Evolutionary conservation across 768 basidiomycete species (phyloP).

Genomic region (Agaricus subrufescens): DNA sequence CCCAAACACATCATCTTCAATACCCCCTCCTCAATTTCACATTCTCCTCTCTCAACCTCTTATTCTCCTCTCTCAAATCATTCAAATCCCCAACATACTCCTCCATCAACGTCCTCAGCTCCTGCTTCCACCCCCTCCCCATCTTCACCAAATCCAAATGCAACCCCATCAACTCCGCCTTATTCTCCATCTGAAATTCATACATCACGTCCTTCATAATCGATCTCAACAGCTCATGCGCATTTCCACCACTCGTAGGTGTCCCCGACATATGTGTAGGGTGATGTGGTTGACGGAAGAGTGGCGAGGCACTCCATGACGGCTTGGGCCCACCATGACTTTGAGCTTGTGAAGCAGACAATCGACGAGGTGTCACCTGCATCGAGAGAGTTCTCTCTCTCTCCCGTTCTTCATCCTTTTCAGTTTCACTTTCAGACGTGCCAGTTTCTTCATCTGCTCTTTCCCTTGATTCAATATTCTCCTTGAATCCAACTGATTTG

Average conservation of each 20-base stretch:
- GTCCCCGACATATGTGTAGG: background rate
- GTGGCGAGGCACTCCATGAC: conserved; percentile 37
- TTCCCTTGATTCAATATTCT: conserved; percentile 21
- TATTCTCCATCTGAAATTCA: conserved; percentile 66
- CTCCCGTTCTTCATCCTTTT: conserved; percentile 21
- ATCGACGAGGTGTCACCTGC: conserved; percentile 56
- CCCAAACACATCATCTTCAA: conserved; percentile 3
- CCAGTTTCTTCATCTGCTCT: background rate
- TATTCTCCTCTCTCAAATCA: conserved; percentile 64
- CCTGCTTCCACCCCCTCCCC: conserved; percentile 64
- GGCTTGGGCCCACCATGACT: conserved; percentile 19
- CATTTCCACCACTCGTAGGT: conserved; percentile 20
- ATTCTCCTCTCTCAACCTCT: conserved; percentile 61
- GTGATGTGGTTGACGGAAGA: conserved; percentile 18
- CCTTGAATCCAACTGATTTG: conserved; percentile 47
- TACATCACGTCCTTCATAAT: conserved; percentile 70
- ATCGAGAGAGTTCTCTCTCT: conserved; percentile 39
- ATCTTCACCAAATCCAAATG: conserved; percentile 71
- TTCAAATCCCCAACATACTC: conserved; percentile 57
- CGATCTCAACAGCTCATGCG: conserved; percentile 58
- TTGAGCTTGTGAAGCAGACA: conserved; percentile 10
- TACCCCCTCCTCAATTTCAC: conserved; percentile 46
- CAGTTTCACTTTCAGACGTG: conserved; percentile 19
- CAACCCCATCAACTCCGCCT: conserved; percentile 68
- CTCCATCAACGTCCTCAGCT: conserved; percentile 57